phyloP scores from a whole-genome alignment of 768 basidiomycete species.

The Kwoniella pini region DNA sequence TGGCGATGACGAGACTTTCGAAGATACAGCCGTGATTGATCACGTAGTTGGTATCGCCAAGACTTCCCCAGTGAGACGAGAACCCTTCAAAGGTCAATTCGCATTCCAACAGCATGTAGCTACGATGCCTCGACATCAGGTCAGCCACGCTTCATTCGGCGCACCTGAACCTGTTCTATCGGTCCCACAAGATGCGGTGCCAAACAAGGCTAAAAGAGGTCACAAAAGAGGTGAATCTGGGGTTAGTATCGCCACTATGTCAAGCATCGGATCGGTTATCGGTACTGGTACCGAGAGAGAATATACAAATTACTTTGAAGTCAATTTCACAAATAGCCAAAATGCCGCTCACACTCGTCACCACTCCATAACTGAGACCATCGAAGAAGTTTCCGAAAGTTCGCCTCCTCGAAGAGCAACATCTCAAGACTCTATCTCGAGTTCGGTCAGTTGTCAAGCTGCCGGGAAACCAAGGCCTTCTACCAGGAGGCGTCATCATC shows the following conservation, averaged over 20 bases:
- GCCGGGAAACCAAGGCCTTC: slow-evolving; percentile 11
- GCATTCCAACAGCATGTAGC: slow-evolving; percentile 46
- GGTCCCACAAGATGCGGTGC: not conserved
- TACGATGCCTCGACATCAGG: slow-evolving; percentile 7
- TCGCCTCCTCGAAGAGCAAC: not conserved
- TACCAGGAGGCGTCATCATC: slow-evolving; percentile 38
- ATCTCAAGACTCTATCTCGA: slow-evolving; percentile 5
- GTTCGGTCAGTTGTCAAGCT: not conserved
- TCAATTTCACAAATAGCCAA: slow-evolving; percentile 35
- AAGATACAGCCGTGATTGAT: slow-evolving; percentile 10
- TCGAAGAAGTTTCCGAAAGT: slow-evolving; percentile 8
- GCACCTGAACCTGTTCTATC: slow-evolving; percentile 14
- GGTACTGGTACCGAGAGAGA: slow-evolving; percentile 46
- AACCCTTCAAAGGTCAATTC: slow-evolving; percentile 36
- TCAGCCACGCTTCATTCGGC: slow-evolving; percentile 14
- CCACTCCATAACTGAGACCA: slow-evolving; percentile 5
- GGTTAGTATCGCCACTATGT: slow-evolving; percentile 51
- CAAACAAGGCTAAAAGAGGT: slow-evolving; percentile 8
- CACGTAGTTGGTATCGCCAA: slow-evolving; percentile 17
- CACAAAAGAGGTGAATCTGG: slow-evolving; percentile 42
- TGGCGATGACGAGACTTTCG: slow-evolving; percentile 8
- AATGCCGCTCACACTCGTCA: slow-evolving; percentile 18
- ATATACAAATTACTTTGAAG: slow-evolving; percentile 51
- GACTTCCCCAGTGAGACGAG: slow-evolving; percentile 18
- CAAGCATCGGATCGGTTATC: slow-evolving; percentile 48